These are phyloP conservation scores for Picea abies DNA, from an alignment of 83 land plant genomes.

Conservation along the genomic window DNA sequence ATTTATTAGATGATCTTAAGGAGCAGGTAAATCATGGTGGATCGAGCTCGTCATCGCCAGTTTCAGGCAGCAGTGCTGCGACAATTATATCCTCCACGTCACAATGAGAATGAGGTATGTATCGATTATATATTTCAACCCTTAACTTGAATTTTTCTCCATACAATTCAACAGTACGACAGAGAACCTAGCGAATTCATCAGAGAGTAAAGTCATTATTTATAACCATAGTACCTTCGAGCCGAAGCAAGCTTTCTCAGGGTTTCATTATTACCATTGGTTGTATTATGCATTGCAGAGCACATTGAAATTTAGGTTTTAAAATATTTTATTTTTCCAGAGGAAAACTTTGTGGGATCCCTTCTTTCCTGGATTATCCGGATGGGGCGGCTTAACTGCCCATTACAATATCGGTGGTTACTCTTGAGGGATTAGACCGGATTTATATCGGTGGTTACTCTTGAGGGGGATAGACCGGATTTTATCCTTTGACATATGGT, in stretches of 20 bases:
- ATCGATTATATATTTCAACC: background rate
- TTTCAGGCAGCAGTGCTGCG: conserved; percentile 7
- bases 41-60: conserved; percentile 6
- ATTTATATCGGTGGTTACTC: too few species aligned
- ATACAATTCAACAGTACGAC: background rate
- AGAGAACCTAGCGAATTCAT: background rate
- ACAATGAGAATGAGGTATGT: background rate
- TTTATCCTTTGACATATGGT: too few species aligned
- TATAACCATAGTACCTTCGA: background rate
- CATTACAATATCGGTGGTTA: too few species aligned
- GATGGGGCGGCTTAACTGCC: too few species aligned
- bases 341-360: too few species aligned
- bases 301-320: background rate
- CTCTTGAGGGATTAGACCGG: too few species aligned
- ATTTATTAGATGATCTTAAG: too few species aligned
- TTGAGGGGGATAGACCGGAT: too few species aligned
- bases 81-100: background rate
- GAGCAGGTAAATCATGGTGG: background rate
- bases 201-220: background rate
- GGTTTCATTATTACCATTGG: background rate
- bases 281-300: background rate
- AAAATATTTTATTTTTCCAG: background rate
- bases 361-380: too few species aligned
- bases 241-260: background rate
- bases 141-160: too few species aligned